phyloP scores from a whole-genome alignment of 176 grass and related monocot species.

The Paspalum notatum region DNA sequence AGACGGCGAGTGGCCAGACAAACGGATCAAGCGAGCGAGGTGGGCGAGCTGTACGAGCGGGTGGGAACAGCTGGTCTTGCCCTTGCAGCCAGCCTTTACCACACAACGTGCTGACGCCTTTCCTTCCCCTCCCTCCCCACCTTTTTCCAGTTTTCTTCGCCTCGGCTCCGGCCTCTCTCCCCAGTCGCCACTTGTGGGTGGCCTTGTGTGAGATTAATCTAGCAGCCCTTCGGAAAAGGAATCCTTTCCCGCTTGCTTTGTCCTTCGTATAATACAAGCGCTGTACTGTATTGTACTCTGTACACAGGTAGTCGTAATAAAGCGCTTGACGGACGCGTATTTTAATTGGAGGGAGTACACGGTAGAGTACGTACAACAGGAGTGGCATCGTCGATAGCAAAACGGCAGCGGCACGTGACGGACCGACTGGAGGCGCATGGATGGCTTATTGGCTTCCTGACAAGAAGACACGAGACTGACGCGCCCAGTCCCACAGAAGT shows the following conservation, averaged over 20 bases:
- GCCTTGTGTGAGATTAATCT: background rate
- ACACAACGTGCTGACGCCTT: conserved; percentile 52
- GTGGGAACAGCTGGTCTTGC: conserved; percentile 47
- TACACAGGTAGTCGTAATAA: background rate
- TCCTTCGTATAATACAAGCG: background rate
- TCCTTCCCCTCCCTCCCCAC: conserved; percentile 10
- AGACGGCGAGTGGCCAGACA: background rate
- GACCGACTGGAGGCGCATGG: background rate
- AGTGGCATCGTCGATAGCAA: background rate
- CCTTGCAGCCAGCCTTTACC: conserved; percentile 31
- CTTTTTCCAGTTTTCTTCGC: no score
- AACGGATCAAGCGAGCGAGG: background rate
- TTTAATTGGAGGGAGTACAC: background rate
- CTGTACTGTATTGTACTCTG: background rate
- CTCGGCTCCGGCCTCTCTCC: no score
- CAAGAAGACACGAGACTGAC: conserved; percentile 2
- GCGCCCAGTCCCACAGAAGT: background rate
- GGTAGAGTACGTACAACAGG: background rate
- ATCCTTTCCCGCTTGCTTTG: conserved; percentile 29
- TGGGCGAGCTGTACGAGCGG: conserved; percentile 34
- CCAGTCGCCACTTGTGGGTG: no score
- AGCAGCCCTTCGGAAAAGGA: background rate
- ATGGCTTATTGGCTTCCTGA: background rate
- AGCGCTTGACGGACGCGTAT: background rate
- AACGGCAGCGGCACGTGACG: conserved; percentile 32